A percentile compares a stretch with the other conserved stretches of the same genome.
phyloP scores from a whole-genome alignment of 176 grass and related monocot species.

The Musa acuminata region DNA sequence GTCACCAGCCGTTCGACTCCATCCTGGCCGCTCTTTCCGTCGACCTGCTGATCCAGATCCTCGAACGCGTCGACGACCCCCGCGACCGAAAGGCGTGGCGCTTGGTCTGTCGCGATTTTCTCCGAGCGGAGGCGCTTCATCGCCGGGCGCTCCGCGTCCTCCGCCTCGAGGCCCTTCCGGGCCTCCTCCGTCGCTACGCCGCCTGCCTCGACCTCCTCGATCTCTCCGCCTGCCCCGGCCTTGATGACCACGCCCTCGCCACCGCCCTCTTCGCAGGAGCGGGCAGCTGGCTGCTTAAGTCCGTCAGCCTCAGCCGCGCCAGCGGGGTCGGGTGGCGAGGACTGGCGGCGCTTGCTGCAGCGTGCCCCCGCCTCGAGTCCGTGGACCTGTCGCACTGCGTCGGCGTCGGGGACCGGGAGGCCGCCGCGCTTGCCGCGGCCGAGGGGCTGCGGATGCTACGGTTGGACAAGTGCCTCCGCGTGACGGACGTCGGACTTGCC shows the following conservation, averaged over 20 bases:
- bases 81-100: slow-evolving; percentile 74
- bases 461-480: slow-evolving; percentile 66
- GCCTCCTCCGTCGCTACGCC: slow-evolving; percentile 42
- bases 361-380: slow-evolving; percentile 57
- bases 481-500: slow-evolving; percentile 88
- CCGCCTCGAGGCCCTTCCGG: slow-evolving; percentile 48
- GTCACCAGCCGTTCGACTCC: neutral
- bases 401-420: slow-evolving; percentile 64
- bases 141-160: slow-evolving; percentile 53
- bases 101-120: slow-evolving; percentile 55
- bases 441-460: slow-evolving; percentile 44
- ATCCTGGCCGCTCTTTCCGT: slow-evolving; percentile 28
- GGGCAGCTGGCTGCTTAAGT: slow-evolving; percentile 20
- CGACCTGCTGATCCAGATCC: slow-evolving; percentile 66
- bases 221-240: slow-evolving; percentile 65
- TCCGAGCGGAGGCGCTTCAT: slow-evolving; percentile 52
- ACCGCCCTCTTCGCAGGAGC: slow-evolving; percentile 19
- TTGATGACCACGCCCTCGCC: slow-evolving; percentile 54
- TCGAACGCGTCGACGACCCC: slow-evolving; percentile 51
- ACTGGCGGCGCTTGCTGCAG: slow-evolving; percentile 46
- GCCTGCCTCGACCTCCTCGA: slow-evolving; percentile 52
- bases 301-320: slow-evolving; percentile 58
- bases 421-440: slow-evolving; percentile 41
- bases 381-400: slow-evolving; percentile 88
- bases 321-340: slow-evolving; percentile 74